Conservation (phyloP, 148 eudicot species). For the Amaranthus palmeri region DNA sequence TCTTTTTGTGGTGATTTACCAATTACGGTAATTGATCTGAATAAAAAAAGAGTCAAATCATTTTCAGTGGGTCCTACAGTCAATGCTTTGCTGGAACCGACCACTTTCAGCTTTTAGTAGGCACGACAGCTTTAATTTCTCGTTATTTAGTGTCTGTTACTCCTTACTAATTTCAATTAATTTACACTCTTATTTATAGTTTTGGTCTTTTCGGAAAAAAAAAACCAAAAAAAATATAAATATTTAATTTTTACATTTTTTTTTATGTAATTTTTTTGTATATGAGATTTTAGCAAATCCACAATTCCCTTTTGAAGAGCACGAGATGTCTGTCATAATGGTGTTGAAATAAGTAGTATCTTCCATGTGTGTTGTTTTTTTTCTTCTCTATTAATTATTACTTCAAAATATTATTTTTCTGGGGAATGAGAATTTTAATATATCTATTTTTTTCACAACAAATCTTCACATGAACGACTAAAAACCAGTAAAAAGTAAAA, state of each 20-base stretch:
- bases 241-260: not conserved
- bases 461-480: conserved; percentile 10
- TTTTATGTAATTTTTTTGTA: not conserved
- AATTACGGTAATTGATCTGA: no score
- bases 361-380: conserved; percentile 18
- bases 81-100: conserved; percentile 25
- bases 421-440: not conserved
- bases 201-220: not conserved
- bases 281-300: not conserved
- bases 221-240: not conserved
- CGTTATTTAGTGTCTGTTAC: conserved; percentile 9
- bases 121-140: conserved; percentile 28
- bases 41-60: conserved; percentile 3
- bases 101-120: conserved; percentile 28
- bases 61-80: conserved; percentile 13
- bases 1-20: no score
- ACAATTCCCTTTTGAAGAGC: conserved; percentile 27
- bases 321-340: conserved; percentile 41
- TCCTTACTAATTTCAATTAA: no score
- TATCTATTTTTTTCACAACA: conserved; percentile 3
- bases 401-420: not conserved
- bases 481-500: not conserved
- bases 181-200: not conserved
- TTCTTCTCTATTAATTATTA: not conserved
- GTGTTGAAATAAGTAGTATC: conserved; percentile 28